Evolutionary conservation across 2,329 filamentous ascomycete species (phyloP).

Genomic region (Colletotrichum tofieldiae): DNA sequence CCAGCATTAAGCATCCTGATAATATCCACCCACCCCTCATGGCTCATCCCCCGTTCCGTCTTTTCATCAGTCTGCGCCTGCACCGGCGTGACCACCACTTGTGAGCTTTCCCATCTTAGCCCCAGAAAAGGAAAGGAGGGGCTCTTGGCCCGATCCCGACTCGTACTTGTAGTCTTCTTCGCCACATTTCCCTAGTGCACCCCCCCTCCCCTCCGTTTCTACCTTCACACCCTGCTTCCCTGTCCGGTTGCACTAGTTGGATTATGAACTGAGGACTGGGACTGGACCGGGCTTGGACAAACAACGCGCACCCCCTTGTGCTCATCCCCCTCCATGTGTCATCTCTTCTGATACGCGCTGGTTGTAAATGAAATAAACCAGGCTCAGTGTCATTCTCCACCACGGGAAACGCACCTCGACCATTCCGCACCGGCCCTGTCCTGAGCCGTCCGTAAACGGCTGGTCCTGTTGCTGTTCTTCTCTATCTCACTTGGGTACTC

Average conservation of each 20-base stretch:
- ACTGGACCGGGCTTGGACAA: conserved; percentile 13
- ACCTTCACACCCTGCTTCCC: neutral
- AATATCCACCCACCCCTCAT: neutral
- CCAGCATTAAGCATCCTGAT: conserved; percentile 5
- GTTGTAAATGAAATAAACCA: conserved; percentile 62
- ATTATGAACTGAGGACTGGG: neutral
- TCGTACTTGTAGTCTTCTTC: conserved; percentile 6
- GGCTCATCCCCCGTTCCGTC: conserved; percentile 2
- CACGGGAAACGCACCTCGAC: conserved; percentile 45
- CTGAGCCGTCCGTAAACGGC: conserved; percentile 55
- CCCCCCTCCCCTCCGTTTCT: neutral
- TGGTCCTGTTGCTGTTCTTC: conserved; percentile 49
- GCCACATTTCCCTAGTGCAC: conserved; percentile 6
- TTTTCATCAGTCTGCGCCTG: conserved; percentile 3
- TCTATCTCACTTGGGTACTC: conserved; percentile 45
- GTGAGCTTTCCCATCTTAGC: conserved; percentile 18
- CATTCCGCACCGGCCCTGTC: conserved; percentile 49
- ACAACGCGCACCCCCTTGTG: conserved; percentile 21
- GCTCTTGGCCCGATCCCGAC: conserved; percentile 3
- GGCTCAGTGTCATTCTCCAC: conserved; percentile 60
- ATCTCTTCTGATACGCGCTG: conserved; percentile 63
- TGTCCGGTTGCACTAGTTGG: neutral
- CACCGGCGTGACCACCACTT: neutral
- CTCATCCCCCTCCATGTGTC: conserved; percentile 41
- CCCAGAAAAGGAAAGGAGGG: conserved; percentile 7